These are phyloP conservation scores for Gypsophila paniculata DNA, from an alignment of 179 eudicot species.

Conservation along the genomic window DNA sequence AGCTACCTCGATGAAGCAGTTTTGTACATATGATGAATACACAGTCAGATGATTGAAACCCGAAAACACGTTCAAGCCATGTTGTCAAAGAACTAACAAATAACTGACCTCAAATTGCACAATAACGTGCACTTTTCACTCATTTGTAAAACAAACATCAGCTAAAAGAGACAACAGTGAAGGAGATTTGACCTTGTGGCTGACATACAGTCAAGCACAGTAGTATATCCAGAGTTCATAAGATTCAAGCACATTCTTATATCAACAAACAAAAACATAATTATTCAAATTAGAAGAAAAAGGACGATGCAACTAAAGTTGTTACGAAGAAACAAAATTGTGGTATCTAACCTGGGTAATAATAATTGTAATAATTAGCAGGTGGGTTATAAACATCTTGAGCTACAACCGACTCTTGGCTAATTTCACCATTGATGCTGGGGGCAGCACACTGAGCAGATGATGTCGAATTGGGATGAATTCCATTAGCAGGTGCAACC, in stretches of 20 bases:
- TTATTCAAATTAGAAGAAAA: background rate
- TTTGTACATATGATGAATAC: background rate
- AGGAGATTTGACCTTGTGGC: too few species aligned
- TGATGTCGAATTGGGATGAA: constrained; percentile 28
- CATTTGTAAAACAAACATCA: background rate
- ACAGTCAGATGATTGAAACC: background rate
- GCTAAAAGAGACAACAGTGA: background rate
- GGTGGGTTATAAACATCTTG: constrained; percentile 49
- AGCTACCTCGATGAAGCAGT: background rate
- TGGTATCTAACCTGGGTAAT: constrained; percentile 47
- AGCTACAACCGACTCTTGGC: constrained; percentile 37
- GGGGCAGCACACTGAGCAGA: constrained; percentile 37
- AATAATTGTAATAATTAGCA: constrained; percentile 55
- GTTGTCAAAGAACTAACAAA: background rate
- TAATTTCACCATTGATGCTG: constrained; percentile 36
- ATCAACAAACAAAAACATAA: too few species aligned
- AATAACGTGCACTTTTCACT: background rate
- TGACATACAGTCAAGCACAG: background rate
- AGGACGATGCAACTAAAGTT: background rate
- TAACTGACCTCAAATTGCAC: background rate
- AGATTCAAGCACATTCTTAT: too few species aligned
- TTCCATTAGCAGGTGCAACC: constrained; percentile 42
- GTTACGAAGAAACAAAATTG: background rate
- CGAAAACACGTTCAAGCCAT: background rate
- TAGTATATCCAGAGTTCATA: background rate